Evolutionary conservation across 2,329 filamentous ascomycete genomes (phyloP), one percentile per base, ranked within the genome.

Genomic region (Drechslerella dactyloides): DNA sequence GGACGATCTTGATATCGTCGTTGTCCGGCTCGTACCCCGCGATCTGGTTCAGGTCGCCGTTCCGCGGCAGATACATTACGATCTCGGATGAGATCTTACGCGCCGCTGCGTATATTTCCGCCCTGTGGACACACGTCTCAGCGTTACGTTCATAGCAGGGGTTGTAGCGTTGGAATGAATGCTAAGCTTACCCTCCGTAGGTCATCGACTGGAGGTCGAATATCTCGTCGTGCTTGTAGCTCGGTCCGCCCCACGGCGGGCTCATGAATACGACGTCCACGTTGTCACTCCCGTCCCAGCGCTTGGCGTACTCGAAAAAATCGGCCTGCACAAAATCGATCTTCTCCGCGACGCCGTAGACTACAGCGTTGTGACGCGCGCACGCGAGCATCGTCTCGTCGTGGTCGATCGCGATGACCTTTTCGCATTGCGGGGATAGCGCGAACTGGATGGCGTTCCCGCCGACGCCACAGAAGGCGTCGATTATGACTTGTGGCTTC

Each of bases 361-460:
- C 82, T 61, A 86, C 83, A 6, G 94, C 92, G 78, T 99, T 99
- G 79, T 96, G 88, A 81, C 96, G 93, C 24, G 92, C 94, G 80
- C 96, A 99, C 51, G 89, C 88, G 5, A 99, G 84, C 0, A 90
- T 91, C 8, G 87, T 85, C 2, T 87, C 83, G 77, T 97, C 88
- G 76, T 89, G 90, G 81, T 99, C 94, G 75, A 99, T 89, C 46
- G 90, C 91, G 78, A 97, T 91, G 74, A 99, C 86, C 74, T 86
- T 88, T 57, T 87, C 85, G 90, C 91, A 99, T 74, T 87, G 86
- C 19, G 85, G 86, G 0, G 89, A 90, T 8, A 88, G 84, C 17
- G 94, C 93, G 76, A 99, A 96, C n/a, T 93, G 91, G 76, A 99
- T 97, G 23, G 89, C 86, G 79, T 99, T 99, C 61, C 93, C 94